Conservation (phyloP, 2,329 filamentous ascomycete genomes). For the Pestalotiopsis sp. region DNA sequence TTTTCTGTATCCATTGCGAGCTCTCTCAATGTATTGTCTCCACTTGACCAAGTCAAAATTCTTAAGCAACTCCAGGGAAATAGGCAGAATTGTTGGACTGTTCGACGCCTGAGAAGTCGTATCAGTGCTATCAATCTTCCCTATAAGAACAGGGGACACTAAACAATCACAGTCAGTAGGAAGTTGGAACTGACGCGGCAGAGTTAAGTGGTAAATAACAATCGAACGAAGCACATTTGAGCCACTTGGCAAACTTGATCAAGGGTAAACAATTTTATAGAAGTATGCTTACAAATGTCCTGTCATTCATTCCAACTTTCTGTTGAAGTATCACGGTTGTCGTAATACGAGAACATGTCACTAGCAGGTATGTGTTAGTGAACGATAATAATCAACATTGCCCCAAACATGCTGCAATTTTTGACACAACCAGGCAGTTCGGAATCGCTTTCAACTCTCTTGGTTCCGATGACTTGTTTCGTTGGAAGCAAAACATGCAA, state of each 20-base stretch:
- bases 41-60: not conserved
- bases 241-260: not conserved
- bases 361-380: not conserved
- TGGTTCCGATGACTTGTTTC: too few species aligned
- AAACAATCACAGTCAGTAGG: not conserved
- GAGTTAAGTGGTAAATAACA: too few species aligned
- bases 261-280: not conserved
- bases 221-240: too few species aligned
- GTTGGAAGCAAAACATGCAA: not conserved
- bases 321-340: not conserved
- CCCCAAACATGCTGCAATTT: too few species aligned
- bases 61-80: not conserved
- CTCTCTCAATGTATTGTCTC: not conserved
- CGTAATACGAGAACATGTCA: not conserved
- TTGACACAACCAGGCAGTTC: too few species aligned
- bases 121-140: not conserved
- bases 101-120: not conserved
- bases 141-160: not conserved
- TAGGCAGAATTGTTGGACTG: not conserved
- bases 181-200: too few species aligned
- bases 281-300: not conserved
- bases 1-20: too few species aligned
- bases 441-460: too few species aligned
- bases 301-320: not conserved
- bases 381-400: not conserved